phyloP scores from a whole-genome alignment of 441 rosid genomes.

The Populus hybrid region DNA sequence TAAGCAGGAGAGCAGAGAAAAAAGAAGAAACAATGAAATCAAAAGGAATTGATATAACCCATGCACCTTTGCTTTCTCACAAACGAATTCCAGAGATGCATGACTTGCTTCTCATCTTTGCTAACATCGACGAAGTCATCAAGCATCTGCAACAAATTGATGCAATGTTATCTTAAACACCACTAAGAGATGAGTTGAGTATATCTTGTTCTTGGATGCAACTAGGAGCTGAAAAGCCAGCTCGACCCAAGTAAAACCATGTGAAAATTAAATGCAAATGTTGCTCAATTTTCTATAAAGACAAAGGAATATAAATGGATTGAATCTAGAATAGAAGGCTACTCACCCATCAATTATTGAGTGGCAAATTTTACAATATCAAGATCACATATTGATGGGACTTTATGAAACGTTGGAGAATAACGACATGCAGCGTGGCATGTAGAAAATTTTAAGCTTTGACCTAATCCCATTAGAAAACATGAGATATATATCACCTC shows the following conservation, averaged over 20 bases:
- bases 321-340: background rate
- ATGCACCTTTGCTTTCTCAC: slow-evolving; percentile 88
- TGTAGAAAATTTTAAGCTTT: background rate
- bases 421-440: background rate
- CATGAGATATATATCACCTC: background rate
- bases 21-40: background rate
- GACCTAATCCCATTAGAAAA: background rate
- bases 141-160: slow-evolving; percentile 63
- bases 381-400: background rate
- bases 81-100: slow-evolving; percentile 99
- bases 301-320: background rate
- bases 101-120: slow-evolving; percentile 85
- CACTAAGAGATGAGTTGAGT: slow-evolving; percentile 2
- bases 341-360: background rate
- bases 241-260: background rate
- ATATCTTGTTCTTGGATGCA: background rate
- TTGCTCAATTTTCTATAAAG: background rate
- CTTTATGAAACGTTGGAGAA: background rate
- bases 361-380: too few relatives aligned
- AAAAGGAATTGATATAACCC: slow-evolving; percentile 3
- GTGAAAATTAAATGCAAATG: background rate
- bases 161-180: slow-evolving; percentile 13
- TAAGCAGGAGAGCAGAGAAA: background rate
- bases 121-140: slow-evolving; percentile 97
- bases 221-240: background rate